These are phyloP conservation scores for Naganishia cerealis DNA, from an alignment of 1,284 basidiomycete species.

Conservation along the genomic window DNA sequence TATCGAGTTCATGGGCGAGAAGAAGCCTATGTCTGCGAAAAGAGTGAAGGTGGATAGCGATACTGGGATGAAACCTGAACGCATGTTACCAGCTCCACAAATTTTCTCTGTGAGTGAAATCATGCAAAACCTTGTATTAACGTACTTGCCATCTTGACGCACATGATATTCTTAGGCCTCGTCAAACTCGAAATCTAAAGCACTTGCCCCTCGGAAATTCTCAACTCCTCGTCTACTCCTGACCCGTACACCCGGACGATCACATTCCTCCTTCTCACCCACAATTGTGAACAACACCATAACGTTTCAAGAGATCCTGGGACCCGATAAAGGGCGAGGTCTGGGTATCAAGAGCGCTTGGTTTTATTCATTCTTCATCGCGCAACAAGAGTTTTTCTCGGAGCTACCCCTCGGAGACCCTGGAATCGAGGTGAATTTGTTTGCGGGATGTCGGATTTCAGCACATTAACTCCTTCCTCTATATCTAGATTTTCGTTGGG, in stretches of 20 bases:
- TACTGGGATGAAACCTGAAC: background rate
- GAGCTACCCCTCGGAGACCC: constrained; percentile 27
- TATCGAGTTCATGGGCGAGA: constrained; percentile 11
- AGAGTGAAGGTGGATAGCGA: constrained; percentile 1
- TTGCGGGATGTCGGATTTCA: background rate
- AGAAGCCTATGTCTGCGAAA: constrained; percentile 2
- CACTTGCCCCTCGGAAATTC: background rate
- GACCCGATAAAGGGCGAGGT: constrained; percentile 19
- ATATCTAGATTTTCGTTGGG: constrained; percentile 27
- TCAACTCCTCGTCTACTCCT: constrained; percentile 28
- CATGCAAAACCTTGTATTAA: no score
- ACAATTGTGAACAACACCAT: constrained; percentile 24
- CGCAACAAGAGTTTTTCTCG: constrained; percentile 26
- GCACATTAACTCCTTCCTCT: background rate
- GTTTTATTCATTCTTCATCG: constrained; percentile 28
- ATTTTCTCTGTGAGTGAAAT: background rate
- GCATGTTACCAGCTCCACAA: background rate
- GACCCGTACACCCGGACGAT: constrained; percentile 25
- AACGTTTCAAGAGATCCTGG: constrained; percentile 17
- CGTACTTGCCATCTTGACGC: background rate
- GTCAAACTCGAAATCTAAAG: background rate
- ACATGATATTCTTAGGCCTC: background rate
- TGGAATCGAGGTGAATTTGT: constrained; percentile 9
- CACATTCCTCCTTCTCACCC: background rate
- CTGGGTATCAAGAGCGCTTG: constrained; percentile 17